Evolutionary conservation across 768 basidiomycete species (phyloP).

Genomic region (Collybia mongolica): DNA sequence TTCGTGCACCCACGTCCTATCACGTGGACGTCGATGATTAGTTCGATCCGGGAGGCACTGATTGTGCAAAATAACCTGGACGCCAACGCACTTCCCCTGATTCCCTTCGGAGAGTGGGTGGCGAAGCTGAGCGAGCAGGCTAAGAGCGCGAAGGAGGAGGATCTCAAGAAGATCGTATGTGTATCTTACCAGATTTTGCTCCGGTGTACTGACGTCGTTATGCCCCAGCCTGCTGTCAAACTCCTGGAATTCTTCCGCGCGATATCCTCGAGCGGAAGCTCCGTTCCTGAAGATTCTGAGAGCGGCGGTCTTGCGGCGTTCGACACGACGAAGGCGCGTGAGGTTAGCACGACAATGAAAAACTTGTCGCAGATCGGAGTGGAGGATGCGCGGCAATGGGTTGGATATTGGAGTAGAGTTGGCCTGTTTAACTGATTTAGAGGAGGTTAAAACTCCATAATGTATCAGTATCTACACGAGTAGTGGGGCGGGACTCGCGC

Average conservation of each 20-base stretch:
- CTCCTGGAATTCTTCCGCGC: slow-evolving; percentile 14
- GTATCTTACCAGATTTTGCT: background rate
- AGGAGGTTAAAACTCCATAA: too few species aligned
- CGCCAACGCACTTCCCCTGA: background rate
- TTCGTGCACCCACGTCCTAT: slow-evolving; percentile 32
- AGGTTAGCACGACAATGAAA: slow-evolving; percentile 32
- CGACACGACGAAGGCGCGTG: slow-evolving; percentile 23
- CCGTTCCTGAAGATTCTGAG: slow-evolving; percentile 4
- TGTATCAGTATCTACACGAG: too few species aligned
- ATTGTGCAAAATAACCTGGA: background rate
- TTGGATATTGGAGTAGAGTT: slow-evolving; percentile 12
- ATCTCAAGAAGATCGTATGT: slow-evolving; percentile 11
- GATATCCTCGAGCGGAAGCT: background rate
- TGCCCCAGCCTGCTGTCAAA: slow-evolving; percentile 11
- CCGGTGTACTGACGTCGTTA: background rate
- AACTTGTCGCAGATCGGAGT: slow-evolving; percentile 1
- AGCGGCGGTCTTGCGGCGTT: slow-evolving; percentile 24
- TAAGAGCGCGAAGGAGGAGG: slow-evolving; percentile 5
- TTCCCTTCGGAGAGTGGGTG: slow-evolving; percentile 23
- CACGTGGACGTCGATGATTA: slow-evolving; percentile 15
- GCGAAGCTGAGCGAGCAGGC: slow-evolving; percentile 8
- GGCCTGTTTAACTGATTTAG: slow-evolving; percentile 5
- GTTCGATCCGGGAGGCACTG: background rate
- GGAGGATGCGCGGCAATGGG: slow-evolving; percentile 11
- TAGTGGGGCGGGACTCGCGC: too few species aligned